Base-by-base conservation (phyloP, 768 basidiomycete species). In the Trichaptum fuscoviolaceum region DNA sequence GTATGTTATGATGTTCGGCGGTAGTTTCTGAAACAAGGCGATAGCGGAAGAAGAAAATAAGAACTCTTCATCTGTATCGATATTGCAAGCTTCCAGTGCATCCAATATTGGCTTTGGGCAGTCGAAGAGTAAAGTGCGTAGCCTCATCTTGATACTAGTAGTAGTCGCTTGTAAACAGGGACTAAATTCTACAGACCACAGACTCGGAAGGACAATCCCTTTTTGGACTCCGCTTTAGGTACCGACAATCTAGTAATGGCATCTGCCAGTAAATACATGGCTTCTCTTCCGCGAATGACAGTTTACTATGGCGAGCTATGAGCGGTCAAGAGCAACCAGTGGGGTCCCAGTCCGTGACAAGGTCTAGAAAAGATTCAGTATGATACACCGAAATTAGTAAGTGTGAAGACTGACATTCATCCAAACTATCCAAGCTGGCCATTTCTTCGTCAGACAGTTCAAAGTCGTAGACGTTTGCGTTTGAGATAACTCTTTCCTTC, bases 391-490 rank as follows among this genome's bases (percentile, higher is more conserved):
- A 34, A 35, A 27, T 26, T 59, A 20, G 26, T 23, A 35, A 30
- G 9, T 63, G 12, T 64, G n/a, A 58, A 26, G 36, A 70, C 80
- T 69, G 66, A 77, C 87, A 81, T 78, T 86, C 80, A 70, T 90
- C 84, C 5, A 86, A 76, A 2, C 69, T 75, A 71, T 88, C 85
- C 34, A 92, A 73, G 42, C 72, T 69, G 0, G 66, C 69, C 66
- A 91, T 78, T 62, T 88, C 88, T 6, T 80, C 78, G 18, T 76
- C 69, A 9, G 76, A 73, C 2, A 91, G 77, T 65, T 82, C 80
- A 67, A 91, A 91, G 70, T 88, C 84, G 69, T 83, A 93, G 3
- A 92, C 77, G 27, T 87, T 75, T 1, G 81, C 77, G 73, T 93
- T 92, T 1, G 81, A 77, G 30, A 78, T 70, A 69, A 92, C 88